Conservation (phyloP, 2,329 filamentous ascomycete genomes). For the Beauveria sp. region DNA sequence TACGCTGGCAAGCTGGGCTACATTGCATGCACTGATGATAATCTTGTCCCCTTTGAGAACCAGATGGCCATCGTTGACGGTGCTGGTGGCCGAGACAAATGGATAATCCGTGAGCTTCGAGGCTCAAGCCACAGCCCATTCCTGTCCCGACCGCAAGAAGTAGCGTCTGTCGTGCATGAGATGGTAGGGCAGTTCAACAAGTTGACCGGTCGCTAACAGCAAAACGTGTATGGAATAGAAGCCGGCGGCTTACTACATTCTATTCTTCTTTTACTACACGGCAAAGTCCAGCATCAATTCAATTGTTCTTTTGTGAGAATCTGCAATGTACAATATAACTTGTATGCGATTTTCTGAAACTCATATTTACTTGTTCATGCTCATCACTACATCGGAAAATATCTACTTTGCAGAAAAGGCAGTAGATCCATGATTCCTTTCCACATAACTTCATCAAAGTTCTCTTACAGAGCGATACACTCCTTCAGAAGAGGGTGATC, state of each 20-base stretch:
- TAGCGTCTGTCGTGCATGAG: neutral
- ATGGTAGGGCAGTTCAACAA: neutral
- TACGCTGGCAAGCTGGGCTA: neutral
- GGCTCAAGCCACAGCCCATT: conserved; percentile 5
- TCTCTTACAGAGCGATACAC: conserved; percentile 1
- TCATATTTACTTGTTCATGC: neutral
- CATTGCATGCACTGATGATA: neutral
- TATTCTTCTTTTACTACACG: too few species aligned
- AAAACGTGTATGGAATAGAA: neutral
- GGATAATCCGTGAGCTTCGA: neutral
- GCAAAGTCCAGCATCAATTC: too few species aligned
- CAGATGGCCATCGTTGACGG: neutral
- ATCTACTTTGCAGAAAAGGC: too few species aligned
- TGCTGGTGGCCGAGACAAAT: neutral
- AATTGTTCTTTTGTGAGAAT: neutral
- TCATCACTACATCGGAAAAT: too few species aligned
- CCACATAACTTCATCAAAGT: neutral
- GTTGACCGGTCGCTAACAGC: neutral
- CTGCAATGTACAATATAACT: neutral
- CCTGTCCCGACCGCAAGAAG: neutral
- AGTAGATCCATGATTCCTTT: neutral
- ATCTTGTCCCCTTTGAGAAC: neutral
- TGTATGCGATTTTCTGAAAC: neutral
- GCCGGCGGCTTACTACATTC: neutral
- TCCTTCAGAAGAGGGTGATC: conserved; percentile 10